Conservation (phyloP, 2,329 filamentous ascomycete genomes). For the Endocalyx cinctus region DNA sequence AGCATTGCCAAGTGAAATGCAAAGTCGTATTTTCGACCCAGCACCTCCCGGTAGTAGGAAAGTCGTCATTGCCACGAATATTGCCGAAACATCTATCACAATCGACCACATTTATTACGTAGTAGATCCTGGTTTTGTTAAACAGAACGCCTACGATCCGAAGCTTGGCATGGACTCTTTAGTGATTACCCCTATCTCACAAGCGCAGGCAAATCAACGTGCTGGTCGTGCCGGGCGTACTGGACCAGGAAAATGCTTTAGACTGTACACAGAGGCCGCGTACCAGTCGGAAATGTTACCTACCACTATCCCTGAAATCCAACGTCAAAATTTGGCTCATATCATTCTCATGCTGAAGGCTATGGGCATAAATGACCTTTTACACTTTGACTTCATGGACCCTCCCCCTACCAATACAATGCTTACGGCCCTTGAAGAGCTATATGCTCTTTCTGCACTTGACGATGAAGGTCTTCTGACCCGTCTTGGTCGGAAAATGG, state of each 20-base stretch:
- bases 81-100: constrained; percentile 95
- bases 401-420: constrained; percentile 96
- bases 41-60: constrained; percentile 82
- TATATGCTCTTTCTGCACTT: constrained; percentile 85
- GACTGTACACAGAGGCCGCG: constrained; percentile 90
- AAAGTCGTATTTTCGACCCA: constrained; percentile 90
- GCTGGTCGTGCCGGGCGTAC: constrained; percentile 90
- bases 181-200: constrained; percentile 91
- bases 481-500: constrained; percentile 90
- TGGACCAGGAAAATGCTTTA: constrained; percentile 92
- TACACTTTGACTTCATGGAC: constrained; percentile 99
- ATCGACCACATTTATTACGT: constrained; percentile 98
- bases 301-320: constrained; percentile 93
- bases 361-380: constrained; percentile 96
- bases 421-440: constrained; percentile 90
- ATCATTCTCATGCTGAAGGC: constrained; percentile 98
- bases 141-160: constrained; percentile 94
- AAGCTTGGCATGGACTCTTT: constrained; percentile 97
- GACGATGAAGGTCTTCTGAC: constrained; percentile 95
- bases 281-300: constrained; percentile 97
- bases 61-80: constrained; percentile 96
- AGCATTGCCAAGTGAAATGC: constrained; percentile 86
- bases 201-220: constrained; percentile 93
- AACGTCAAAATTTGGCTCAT: constrained; percentile 84
- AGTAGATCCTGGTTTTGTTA: constrained; percentile 94